Evolutionary conservation across 2,329 filamentous ascomycete species (phyloP), one percentile per base, ranked within the genome.

Genomic region (Didymella lethalis): DNA sequence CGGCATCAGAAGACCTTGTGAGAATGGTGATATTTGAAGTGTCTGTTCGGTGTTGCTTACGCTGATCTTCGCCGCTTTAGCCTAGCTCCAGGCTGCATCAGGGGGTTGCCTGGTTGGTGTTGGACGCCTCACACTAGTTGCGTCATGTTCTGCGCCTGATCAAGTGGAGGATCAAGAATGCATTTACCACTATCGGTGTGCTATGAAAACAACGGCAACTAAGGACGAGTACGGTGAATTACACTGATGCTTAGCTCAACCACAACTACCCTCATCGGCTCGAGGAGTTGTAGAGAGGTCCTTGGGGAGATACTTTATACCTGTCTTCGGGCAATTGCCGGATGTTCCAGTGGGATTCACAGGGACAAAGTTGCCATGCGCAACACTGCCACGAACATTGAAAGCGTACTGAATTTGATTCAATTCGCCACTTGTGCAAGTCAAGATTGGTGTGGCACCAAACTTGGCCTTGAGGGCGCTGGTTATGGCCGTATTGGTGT

Each of bases 381-480:
- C 51, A 43, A 54, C 51, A 32, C 51, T 48, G 12, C 51, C 51
- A 7, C 44, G 44, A 2, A 48, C 44, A 26, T 54, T 54, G 25
- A 54, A 54, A 2, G 51, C 51, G 20, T 54, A 54, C 20, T 54
- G 51, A 25, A 54, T 40, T 20, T 54, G 51, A 11, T 48, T 54
- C 23, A 54, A 25, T 18, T 47, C 51, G 34, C 51, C 51, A 10
- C 51, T 54, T 4, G 51, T 54, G 44, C 51, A 54, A 34, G 51
- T 54, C 44, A 54, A 18, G 11, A 54, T 54, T 2, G 51, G 51
- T 8, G 44, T 48, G 26, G 51, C 51, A n/a, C 51, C 51, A 10
- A 48, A 48, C 18, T 54, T 54, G 4, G 51, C 34, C 23, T 53
- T 53, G 16, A 53, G 41, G 6, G 50, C 50, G 29, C 41, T 46